Conservation (phyloP, 768 basidiomycete genomes). For the Lentinula lateritia region DNA sequence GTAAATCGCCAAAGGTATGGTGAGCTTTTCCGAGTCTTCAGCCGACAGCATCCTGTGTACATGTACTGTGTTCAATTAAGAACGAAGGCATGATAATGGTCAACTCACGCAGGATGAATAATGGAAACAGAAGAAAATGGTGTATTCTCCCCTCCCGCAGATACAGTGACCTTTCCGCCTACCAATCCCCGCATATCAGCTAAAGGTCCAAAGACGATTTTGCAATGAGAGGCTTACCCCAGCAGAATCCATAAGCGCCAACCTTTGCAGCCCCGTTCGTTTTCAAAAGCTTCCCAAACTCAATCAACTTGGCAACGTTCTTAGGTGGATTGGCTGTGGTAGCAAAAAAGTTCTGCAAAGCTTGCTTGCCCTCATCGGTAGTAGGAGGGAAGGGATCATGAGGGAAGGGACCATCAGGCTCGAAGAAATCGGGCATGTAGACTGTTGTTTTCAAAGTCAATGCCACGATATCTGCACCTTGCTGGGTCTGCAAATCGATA, state of each 20-base stretch:
- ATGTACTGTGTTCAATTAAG: neutral
- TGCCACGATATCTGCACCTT: slow-evolving; percentile 61
- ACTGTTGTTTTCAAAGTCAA: slow-evolving; percentile 46
- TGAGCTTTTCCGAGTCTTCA: slow-evolving; percentile 44
- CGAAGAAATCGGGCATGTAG: slow-evolving; percentile 66
- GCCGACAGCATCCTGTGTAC: slow-evolving; percentile 42
- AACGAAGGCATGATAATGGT: neutral
- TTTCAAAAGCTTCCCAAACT: slow-evolving; percentile 37
- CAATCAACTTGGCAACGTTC: slow-evolving; percentile 32
- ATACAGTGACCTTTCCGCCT: slow-evolving; percentile 49
- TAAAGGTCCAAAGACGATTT: neutral
- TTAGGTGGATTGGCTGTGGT: slow-evolving; percentile 39
- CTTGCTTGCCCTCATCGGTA: slow-evolving; percentile 44
- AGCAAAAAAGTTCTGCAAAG: slow-evolving; percentile 54
- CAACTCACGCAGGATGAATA: slow-evolving; percentile 53
- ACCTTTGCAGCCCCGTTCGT: slow-evolving; percentile 36
- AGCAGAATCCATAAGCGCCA: slow-evolving; percentile 52
- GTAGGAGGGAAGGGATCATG: slow-evolving; percentile 47
- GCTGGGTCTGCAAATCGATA: slow-evolving; percentile 36
- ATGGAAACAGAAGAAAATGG: slow-evolving; percentile 45
- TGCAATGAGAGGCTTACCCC: slow-evolving; percentile 31
- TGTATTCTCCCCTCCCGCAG: slow-evolving; percentile 30
- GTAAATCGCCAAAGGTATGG: slow-evolving; percentile 51
- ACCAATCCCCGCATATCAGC: neutral
- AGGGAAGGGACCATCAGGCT: slow-evolving; percentile 44